Base-by-base conservation (phyloP, 139 green algal species). In the Chlorella vulgaris region DNA sequence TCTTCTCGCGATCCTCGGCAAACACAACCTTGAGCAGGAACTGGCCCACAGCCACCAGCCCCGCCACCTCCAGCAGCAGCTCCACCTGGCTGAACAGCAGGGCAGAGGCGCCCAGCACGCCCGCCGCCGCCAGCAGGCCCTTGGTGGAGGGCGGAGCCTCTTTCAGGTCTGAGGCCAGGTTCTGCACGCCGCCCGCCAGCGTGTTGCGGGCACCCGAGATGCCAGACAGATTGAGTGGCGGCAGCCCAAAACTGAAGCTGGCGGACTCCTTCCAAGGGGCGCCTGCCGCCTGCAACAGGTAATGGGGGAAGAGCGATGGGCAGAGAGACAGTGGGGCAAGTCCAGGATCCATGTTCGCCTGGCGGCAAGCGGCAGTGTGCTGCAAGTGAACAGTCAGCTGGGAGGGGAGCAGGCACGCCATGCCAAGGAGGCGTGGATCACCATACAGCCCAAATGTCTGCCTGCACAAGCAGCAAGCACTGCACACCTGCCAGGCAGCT, bases 51-150 rank as follows among this genome's bases (percentile, higher is more conserved):
- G 86, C 88, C 66, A 86, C 35, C 21, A 88, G 40, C 29, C 86
- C 88, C 69, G 81, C 70, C 60, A 91, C 38, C 83, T 92, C 86
- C 76, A 92, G 51, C 5, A 91, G 51, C 24, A 88, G 40, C 71
- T 89, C 88, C 55, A 80, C 74, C 68, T 92, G 86, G 43, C 84
- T 85, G 83, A 91, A 86, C 1, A 92, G 58, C 39, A 91, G 26
- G 3, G 87, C 73, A 2, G 53, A 86, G 36, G 86, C 88, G 13
- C 63, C 86, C 7, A 55, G 84, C 13, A 88, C 8, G 13, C 73
- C 88, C 2, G 58, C 84, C 55, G 76, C 71, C 26, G 82, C 86
- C 50, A 92, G 63, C 26, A 65, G 58, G 7, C 68, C 84, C 80
- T 92, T 92, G 65, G 69, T 76, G 19, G 80, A 18, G 4, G 69